A percentile compares a stretch with the other conserved stretches of the same genome.
Evolutionary conservation across 805 yeast genomes (phyloP).

Genomic region (Babjeviella inositovora): DNA sequence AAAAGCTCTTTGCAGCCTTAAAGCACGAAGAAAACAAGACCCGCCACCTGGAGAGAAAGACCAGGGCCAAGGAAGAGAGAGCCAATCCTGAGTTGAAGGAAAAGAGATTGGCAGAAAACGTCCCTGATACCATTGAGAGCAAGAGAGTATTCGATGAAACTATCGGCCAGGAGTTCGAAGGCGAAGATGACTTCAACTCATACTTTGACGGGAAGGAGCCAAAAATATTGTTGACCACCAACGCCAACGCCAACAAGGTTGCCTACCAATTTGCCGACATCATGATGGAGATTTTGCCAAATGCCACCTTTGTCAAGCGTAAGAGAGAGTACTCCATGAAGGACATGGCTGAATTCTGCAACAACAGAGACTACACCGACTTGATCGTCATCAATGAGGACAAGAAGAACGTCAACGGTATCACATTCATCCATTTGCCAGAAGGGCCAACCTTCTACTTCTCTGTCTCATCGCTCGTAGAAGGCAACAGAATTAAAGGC

Average conservation of each 20-base stretch:
- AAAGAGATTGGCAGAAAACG: slow-evolving; percentile 62
- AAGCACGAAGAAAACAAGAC: slow-evolving; percentile 64
- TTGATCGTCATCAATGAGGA: slow-evolving; percentile 85
- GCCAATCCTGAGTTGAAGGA: slow-evolving; percentile 70
- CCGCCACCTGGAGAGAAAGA: slow-evolving; percentile 63
- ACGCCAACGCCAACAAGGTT: slow-evolving; percentile 66
- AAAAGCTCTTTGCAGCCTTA: slow-evolving; percentile 56
- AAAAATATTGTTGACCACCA: slow-evolving; percentile 81
- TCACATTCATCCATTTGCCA: slow-evolving; percentile 88
- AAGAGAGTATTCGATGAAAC: slow-evolving; percentile 84
- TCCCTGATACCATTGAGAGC: slow-evolving; percentile 70
- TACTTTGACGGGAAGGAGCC: slow-evolving; percentile 55
- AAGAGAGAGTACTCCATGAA: slow-evolving; percentile 71
- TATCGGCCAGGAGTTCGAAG: slow-evolving; percentile 39
- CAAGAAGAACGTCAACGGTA: slow-evolving; percentile 80
- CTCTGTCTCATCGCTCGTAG: slow-evolving; percentile 60
- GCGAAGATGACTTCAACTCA: slow-evolving; percentile 46
- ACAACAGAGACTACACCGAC: slow-evolving; percentile 77
- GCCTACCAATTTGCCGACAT: slow-evolving; percentile 88
- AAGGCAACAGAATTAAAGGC: slow-evolving; percentile 62
- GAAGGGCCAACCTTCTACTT: slow-evolving; percentile 93
- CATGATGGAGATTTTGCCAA: slow-evolving; percentile 72
- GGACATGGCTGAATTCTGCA: slow-evolving; percentile 74
- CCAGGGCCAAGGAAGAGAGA: slow-evolving; percentile 77
- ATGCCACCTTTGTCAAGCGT: slow-evolving; percentile 74